Percentiles rank a stretch among this genome's conserved stretches.
These are phyloP conservation scores for Cocos nucifera DNA, from an alignment of 176 grass and related monocot species.

Conservation along the genomic window DNA sequence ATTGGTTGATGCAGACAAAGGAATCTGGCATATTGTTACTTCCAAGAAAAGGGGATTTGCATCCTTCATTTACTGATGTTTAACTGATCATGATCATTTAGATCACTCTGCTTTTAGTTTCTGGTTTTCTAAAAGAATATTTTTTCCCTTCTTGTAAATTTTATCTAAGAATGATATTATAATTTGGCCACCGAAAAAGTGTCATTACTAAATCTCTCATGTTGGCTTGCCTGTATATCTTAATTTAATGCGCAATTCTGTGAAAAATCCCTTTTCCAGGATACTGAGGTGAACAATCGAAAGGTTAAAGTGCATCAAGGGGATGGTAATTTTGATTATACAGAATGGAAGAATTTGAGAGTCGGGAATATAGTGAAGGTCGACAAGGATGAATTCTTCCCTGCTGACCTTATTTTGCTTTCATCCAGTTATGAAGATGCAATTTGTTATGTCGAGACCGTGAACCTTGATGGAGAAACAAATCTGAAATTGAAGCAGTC, in stretches of 20 bases:
- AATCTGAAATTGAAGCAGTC: conserved; percentile 98
- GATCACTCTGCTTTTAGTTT: too few species aligned
- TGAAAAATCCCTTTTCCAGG: conserved; percentile 29
- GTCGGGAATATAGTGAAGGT: conserved; percentile 96
- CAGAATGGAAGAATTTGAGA: conserved; percentile 69
- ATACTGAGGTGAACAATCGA: conserved; percentile 81
- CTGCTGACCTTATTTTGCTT: conserved; percentile 90
- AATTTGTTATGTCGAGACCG: conserved; percentile 98
- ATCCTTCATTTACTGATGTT: too few species aligned
- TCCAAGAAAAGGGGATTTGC: too few species aligned
- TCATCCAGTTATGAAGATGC: conserved; percentile 91
- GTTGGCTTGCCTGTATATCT: too few species aligned
- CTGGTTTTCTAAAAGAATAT: too few species aligned
- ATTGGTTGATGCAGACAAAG: too few species aligned
- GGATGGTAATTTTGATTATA: conserved; percentile 51
- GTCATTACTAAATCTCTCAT: too few species aligned
- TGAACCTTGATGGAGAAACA: conserved; percentile 97
- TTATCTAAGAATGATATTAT: too few species aligned
- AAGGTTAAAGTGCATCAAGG: conserved; percentile 61
- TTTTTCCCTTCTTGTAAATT: too few species aligned
- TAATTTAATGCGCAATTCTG: not conserved
- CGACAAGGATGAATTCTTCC: conserved; percentile 94
- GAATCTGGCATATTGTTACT: too few species aligned
- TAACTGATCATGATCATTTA: too few species aligned
- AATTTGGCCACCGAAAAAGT: too few species aligned